Evolutionary conservation across 768 basidiomycete genomes (phyloP).

Genomic region (Xerocomus potaroensis): DNA sequence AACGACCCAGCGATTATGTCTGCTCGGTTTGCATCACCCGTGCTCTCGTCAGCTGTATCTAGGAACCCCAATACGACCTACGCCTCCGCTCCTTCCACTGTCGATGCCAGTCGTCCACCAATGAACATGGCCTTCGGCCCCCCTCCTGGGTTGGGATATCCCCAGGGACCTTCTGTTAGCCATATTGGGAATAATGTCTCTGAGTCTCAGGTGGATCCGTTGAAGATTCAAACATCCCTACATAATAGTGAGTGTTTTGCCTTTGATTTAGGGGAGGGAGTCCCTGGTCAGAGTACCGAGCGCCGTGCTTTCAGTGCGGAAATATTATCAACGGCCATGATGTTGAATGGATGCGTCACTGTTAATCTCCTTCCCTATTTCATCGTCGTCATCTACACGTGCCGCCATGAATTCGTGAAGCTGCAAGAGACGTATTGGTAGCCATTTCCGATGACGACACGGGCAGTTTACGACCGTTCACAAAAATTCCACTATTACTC

Average conservation of each 20-base stretch:
- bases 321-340: slow-evolving; percentile 71
- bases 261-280: slow-evolving; percentile 67
- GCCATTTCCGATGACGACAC: slow-evolving; percentile 22
- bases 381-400: slow-evolving; percentile 23
- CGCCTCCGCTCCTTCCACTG: slow-evolving; percentile 11
- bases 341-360: slow-evolving; percentile 34
- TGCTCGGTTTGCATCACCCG: slow-evolving; percentile 51
- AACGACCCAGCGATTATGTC: slow-evolving; percentile 81
- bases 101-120: slow-evolving; percentile 10
- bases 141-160: slow-evolving; percentile 61
- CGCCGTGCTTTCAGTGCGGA: slow-evolving; percentile 88
- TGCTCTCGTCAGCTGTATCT: slow-evolving; percentile 21
- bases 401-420: slow-evolving; percentile 27
- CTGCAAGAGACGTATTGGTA: slow-evolving; percentile 21
- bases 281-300: slow-evolving; percentile 80
- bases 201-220: slow-evolving; percentile 25
- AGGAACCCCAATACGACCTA: slow-evolving; percentile 11
- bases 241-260: slow-evolving; percentile 65
- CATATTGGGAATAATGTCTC: slow-evolving; percentile 13
- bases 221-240: slow-evolving; percentile 14
- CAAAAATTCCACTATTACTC: slow-evolving; percentile 9
- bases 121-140: slow-evolving; percentile 45
- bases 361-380: slow-evolving; percentile 16
- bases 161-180: slow-evolving; percentile 30
- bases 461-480: slow-evolving; percentile 12